phyloP scores from a whole-genome alignment of 148 eudicot species.

The Vaccinium myrtillus region DNA sequence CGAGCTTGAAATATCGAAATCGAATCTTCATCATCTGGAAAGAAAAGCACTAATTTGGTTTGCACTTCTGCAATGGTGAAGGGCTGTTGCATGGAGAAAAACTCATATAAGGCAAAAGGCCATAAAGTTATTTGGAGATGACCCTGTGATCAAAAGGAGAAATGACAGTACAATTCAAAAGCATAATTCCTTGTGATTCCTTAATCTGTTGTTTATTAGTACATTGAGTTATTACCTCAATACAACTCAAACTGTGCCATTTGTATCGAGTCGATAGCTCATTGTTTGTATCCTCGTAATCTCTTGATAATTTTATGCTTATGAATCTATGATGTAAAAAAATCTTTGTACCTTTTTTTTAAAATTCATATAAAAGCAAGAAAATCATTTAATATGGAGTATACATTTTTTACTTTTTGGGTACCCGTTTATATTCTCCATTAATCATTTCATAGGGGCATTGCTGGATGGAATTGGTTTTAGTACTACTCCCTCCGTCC shows the following conservation, averaged over 20 bases:
- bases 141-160: neutral
- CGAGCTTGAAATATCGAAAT: neutral
- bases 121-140: neutral
- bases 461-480: too few species aligned
- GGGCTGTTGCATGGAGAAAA: neutral
- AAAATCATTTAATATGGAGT: neutral
- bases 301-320: neutral
- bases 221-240: neutral
- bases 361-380: neutral
- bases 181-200: neutral
- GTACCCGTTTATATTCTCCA: too few species aligned
- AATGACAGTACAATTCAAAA: neutral
- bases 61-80: conserved; percentile 6
- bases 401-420: neutral
- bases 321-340: neutral
- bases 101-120: neutral
- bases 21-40: neutral
- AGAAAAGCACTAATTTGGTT: too few species aligned
- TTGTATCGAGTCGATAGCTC: neutral
- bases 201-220: neutral
- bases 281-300: neutral
- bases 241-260: neutral
- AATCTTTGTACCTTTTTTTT: neutral
- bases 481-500: too few species aligned
- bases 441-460: too few species aligned